Percentiles rank a stretch among this genome's conserved stretches.
phyloP scores from a whole-genome alignment of 495 filamentous ascomycete genomes.

The Lophiotrema nucula region DNA sequence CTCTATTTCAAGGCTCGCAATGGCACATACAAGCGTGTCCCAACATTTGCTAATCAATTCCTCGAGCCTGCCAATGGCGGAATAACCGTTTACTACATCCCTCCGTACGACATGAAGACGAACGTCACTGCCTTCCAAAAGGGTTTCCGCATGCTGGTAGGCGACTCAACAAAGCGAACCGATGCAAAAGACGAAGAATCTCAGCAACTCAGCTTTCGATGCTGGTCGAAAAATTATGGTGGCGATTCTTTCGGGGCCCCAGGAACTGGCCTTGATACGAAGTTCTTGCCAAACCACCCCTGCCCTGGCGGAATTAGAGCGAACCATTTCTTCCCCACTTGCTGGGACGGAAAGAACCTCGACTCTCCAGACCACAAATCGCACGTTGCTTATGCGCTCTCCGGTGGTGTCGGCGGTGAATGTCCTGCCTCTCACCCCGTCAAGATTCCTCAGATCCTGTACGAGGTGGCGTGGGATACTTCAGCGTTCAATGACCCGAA shows the following conservation, averaged over 20 bases:
- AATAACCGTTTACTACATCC: constrained; percentile 20
- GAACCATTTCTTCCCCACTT: constrained; percentile 23
- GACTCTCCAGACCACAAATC: constrained; percentile 18
- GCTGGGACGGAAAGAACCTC: constrained; percentile 24
- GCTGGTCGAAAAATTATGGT: neutral
- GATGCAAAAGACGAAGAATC: neutral
- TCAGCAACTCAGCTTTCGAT: neutral
- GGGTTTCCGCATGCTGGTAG: constrained; percentile 16
- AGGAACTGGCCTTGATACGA: constrained; percentile 6
- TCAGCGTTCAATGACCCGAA: constrained; percentile 14
- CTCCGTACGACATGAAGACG: constrained; percentile 2
- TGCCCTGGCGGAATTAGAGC: constrained; percentile 46
- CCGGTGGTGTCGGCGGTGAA: neutral
- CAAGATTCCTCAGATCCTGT: constrained; percentile 23
- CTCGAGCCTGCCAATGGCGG: constrained; percentile 9
- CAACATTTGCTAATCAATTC: neutral
- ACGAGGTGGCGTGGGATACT: constrained; percentile 23
- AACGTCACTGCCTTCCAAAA: constrained; percentile 9
- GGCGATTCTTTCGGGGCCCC: neutral
- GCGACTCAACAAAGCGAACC: constrained; percentile 2
- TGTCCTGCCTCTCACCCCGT: constrained; percentile 15
- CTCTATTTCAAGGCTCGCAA: constrained; percentile 19
- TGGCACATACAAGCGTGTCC: constrained; percentile 15
- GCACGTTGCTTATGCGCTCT: constrained; percentile 8
- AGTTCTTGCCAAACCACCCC: constrained; percentile 28